Evolutionary conservation across 306 rosid genomes (phyloP).

Genomic region (Glycine tomentella): DNA sequence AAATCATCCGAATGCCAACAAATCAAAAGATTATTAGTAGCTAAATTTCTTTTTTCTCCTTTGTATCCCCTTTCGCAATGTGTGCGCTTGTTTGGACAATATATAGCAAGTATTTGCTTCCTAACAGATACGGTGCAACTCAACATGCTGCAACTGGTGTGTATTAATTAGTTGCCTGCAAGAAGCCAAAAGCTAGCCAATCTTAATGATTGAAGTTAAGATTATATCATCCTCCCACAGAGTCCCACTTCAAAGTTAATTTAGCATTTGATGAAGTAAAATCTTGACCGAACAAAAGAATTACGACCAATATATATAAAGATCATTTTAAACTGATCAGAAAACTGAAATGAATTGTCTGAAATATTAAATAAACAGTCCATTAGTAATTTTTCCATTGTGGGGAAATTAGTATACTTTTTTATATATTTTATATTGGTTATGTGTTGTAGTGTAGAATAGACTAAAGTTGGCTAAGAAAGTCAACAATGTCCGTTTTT

Average conservation of each 20-base stretch:
- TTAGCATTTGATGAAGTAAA: no score
- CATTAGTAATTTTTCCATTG: no score
- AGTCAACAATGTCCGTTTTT: no score
- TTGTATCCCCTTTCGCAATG: background rate
- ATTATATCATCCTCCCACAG: background rate
- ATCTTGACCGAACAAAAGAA: background rate
- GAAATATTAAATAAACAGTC: no score
- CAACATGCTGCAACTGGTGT: background rate
- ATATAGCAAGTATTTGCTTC: background rate
- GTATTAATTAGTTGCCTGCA: conserved; percentile 8
- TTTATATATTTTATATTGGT: no score
- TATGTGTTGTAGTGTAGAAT: no score
- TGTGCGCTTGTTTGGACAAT: conserved; percentile 17
- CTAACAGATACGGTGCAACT: background rate
- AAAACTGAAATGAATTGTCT: no score
- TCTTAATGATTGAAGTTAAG: conserved; percentile 8
- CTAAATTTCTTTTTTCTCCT: background rate
- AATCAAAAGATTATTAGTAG: background rate
- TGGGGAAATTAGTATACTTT: no score
- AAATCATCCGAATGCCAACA: background rate
- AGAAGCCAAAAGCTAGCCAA: background rate
- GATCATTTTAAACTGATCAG: no score
- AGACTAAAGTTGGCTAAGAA: no score
- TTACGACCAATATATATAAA: background rate
- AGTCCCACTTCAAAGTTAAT: no score